Evolutionary conservation across 1,139 yeast genomes (phyloP), one percentile per base, ranked within the genome.

Genomic region (Taphrina sp.): DNA sequence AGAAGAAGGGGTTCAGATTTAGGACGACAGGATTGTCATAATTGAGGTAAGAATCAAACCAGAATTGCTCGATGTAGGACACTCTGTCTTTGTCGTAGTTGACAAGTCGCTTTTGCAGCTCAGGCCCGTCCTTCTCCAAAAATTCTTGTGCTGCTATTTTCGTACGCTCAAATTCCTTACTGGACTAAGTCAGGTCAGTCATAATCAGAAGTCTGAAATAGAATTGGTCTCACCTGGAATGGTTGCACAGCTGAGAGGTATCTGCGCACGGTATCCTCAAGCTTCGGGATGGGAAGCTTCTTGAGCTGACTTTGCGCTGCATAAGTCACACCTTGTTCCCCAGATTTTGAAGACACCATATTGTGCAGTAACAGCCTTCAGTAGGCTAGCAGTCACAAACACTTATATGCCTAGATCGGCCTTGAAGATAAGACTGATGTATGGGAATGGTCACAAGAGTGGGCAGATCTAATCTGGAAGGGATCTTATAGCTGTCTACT

Each of bases 31-130:
- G 95, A 23, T 88, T 84, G 69, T 88, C 96, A 67, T 85, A 85
- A 68, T 82, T 83, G 61, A 88, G 75, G 69, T 88, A 88, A 2
- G 95, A 81, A 67, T 88, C 96, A 68, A 82, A 87, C 96, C 96
- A 88, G 68, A 88, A 88, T 68, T 88, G 95, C 69, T 88, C 96
- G 61, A 88, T 88, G 69, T 84, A 88, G 7, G 94, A 83, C 55
- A 85, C 80, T 63, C 89, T 74, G 17, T 79, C 70, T 58, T 78
- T 74, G 8, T 87, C 76, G 64, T 85, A 86, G 55, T 78, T 78
- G 46, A 81, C 71, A 46, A 87, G 75, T 64, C 81, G 82, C 31
- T 77, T 72, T 62, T 85, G 87, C 62, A 88, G 74, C 57, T 77
- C 74, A 28, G 80, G 77, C 3, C 90, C 88, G 12, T 76, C 68